Evolutionary conservation across 129 eudicot genomes (phyloP), one percentile per base, ranked within the genome.

Genomic region (Cynara cardunculus): DNA sequence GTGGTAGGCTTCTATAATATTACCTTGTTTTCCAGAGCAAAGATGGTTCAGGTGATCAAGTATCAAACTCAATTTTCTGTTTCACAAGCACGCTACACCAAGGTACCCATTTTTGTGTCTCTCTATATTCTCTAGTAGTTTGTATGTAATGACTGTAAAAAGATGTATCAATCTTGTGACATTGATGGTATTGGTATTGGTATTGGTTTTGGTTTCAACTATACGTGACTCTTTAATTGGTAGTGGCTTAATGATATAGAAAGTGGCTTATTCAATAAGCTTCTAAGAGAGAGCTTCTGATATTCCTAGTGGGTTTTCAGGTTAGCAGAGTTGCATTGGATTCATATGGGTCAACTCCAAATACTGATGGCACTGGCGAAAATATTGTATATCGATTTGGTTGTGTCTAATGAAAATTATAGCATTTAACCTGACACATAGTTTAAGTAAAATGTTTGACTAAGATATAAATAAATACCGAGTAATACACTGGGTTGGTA

Each of bases 281-380:
- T n/a, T n/a, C n/a, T n/a, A n/a, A n/a, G n/a, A n/a, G n/a, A n/a
- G n/a, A n/a, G n/a, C n/a, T n/a, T 80, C 83, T 85, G 71, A 82
- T 71, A 75, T 77, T 9, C 73, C 16, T 82, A 80, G 35, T 83
- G 79, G 72, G 69, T 8, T 78, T 86, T 86, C 98, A 94, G 98
- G 98, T 94, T 71, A 94, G 98, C 81, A 96, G 97, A 79, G 98
- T 94, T 25, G 92, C 98, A 74, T 94, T 94, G 74, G 97, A 94
- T 90, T 93, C 99, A 30, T 90, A 87, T 86, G 90, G 97, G 98
- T 61, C 89, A 5, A 92, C 94, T 64, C 98, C 96, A 26, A 90
- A 87, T 84, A 71, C 96, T 69, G 97, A 94, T 71, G 92, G 96
- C 28, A 82, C 89, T 0, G 91, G 84, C 30, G 98, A 92, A 84